Evolutionary conservation across 257 asterid species (phyloP), one percentile per base, ranked within the genome.

Genomic region (Rehmannia glutinosa): DNA sequence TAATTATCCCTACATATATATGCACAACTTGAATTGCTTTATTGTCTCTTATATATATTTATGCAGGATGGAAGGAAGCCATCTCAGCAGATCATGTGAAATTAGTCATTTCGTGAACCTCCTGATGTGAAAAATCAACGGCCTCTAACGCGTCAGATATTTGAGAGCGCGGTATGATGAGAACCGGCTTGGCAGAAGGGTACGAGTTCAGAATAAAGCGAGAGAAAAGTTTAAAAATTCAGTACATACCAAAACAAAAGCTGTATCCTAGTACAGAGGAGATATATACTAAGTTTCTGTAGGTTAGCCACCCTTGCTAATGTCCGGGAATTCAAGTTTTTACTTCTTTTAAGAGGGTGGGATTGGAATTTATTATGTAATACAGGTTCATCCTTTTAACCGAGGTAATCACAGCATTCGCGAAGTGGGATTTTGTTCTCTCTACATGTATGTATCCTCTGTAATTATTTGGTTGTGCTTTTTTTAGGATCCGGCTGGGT

Each of bases 51-150:
- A 57, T n/a, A n/a, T n/a, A n/a, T n/a, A n/a, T n/a, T 68, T 39
- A 38, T 78, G 78, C 81, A 92, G 98, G 98, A 74, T 89, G 95
- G 96, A 89, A 86, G 66, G 95, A 89, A 62, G 93, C 91, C 8
- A 80, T 89, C 65, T 55, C 91, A 2, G 81, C 80, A 8, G 96
- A 92, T 60, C 97, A 89, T 65, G 84, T 83, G 75, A 77, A 13
- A 24, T 75, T 89, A 65, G 90, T 66, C 75, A 81, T 87, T n/a
- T 78, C 88, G 5, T 12, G 85, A 75, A 72, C 71, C 81, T 65
- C 69, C 69, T 16, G 73, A 75, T 55, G 46, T 10, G 75, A 73
- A 55, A 16, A 41, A 20, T 38, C 82, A 20, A 47, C 38, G 20
- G 45, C 32, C 55, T 41, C 77, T 7, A 66, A 39, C 11, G 50